Evolutionary conservation across 1,139 yeast species (phyloP).

Genomic region (Debaryomyces robertsiae): DNA sequence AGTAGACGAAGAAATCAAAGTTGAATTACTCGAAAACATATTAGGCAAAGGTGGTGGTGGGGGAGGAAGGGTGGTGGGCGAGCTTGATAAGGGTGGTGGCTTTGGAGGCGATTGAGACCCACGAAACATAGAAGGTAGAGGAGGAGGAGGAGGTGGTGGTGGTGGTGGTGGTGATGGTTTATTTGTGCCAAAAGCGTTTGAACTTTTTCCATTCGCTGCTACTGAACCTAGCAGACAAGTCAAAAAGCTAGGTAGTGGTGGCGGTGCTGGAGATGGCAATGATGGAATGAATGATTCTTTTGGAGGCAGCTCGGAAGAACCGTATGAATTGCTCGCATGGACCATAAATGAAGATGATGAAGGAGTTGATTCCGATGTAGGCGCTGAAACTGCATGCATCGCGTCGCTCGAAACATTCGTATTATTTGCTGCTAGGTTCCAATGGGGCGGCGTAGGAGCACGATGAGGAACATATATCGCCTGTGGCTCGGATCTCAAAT

Average conservation of each 20-base stretch:
- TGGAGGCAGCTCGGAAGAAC: conserved; percentile 11
- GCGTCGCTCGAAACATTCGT: background rate
- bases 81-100: background rate
- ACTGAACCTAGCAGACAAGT: background rate
- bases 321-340: conserved; percentile 2
- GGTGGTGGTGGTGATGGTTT: conserved; percentile 26
- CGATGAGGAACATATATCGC: conserved; percentile 28
- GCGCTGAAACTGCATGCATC: conserved; percentile 20
- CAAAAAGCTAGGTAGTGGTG: conserved; percentile 16
- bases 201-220: conserved; percentile 2
- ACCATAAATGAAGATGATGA: conserved; percentile 18
- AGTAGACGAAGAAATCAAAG: conserved; percentile 20
- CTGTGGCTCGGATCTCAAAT: conserved; percentile 20
- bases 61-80: conserved; percentile 6
- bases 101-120: background rate
- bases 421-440: background rate
- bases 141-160: conserved; percentile 24
- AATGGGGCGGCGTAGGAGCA: conserved; percentile 34
- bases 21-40: conserved; percentile 9
- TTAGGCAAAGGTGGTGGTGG: conserved; percentile 17
- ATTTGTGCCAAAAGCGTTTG: conserved; percentile 19
- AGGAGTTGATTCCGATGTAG: conserved; percentile 26
- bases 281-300: conserved; percentile 8
- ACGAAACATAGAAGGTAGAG: conserved; percentile 14
- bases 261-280: conserved; percentile 28